Conservation (phyloP, 768 basidiomycete genomes). For the Neoboletus brunneissimus region DNA sequence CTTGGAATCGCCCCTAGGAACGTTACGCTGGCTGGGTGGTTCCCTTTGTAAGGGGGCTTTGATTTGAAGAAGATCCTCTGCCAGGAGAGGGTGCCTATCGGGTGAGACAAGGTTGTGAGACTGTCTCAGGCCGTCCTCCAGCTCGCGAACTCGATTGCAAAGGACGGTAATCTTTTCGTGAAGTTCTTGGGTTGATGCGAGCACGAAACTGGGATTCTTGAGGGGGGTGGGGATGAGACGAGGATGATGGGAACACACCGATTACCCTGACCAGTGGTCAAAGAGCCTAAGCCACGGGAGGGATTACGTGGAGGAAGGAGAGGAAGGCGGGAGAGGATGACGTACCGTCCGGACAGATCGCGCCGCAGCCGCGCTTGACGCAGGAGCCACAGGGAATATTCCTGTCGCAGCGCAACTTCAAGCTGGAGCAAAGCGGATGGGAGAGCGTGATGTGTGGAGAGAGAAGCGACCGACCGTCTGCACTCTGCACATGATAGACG, state of each 20-base stretch:
- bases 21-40: conserved; percentile 41
- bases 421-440: conserved; percentile 6
- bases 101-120: conserved; percentile 57
- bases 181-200: conserved; percentile 76
- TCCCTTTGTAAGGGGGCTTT: conserved; percentile 78
- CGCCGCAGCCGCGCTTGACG: conserved; percentile 74
- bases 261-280: conserved; percentile 82
- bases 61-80: conserved; percentile 70
- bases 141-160: conserved; percentile 67
- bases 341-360: conserved; percentile 78
- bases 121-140: conserved; percentile 66
- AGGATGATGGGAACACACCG: conserved; percentile 41
- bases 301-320: conserved; percentile 19
- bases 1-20: conserved; percentile 39
- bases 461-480: conserved; percentile 47
- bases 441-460: not conserved
- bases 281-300: conserved; percentile 49
- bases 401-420: conserved; percentile 58
- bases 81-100: conserved; percentile 63
- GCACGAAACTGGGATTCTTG: conserved; percentile 54
- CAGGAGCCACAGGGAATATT: conserved; percentile 76
- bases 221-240: not conserved
- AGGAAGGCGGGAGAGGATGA: conserved; percentile 17
- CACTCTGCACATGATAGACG: conserved; percentile 80
- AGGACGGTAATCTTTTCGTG: conserved; percentile 81